Evolutionary conservation across 2,329 filamentous ascomycete species (phyloP), one percentile per base, ranked within the genome.

Genomic region (Microdochium paspali): DNA sequence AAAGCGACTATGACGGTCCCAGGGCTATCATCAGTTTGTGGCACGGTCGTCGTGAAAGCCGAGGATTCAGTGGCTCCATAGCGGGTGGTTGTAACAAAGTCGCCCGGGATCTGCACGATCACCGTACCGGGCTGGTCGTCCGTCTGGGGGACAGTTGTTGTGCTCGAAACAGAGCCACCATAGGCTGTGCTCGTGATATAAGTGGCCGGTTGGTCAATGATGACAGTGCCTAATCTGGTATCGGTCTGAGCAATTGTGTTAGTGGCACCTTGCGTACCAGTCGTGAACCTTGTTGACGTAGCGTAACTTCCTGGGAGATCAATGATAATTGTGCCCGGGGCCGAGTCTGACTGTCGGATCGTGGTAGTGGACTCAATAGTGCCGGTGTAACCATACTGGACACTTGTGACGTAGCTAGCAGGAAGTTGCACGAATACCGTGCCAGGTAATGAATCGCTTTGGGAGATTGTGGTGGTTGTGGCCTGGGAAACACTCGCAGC

Each of bases 251-350:
- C 23, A 5, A 40, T 5, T 21, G 35, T 40, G 6, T n/a, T 40
- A 21, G 35, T 40, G 20, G 35, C 18, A 12, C 35, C 35, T 18
- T 40, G 35, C 5, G 15, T 25, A 9, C 28, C 24, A 9, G 39
- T 45, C 4, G 48, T 47, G 32, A 49, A 26, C 10, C 44, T 44
- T 7, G 51, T 48, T 4, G 49, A 47, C 4, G 50, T 51, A 18
- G 47, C 48, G 32, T 44, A 51, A 12, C 44, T 49, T 13, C 42
- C 50, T 9, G 49, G 50, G 18, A 45, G 40, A 0, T 49, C 45
- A 1, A 51, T 21, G 10, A 48, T 30, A 3, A 53, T 45, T 2
- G 52, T 53, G 5, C 46, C 50, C 2, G 53, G 44, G 1, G 42
- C 46, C 0, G 47, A 44, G 7, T 49, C 52, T 21, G 3, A 44